Evolutionary conservation across 225 moss, liverwort and hornwort species (phyloP).

Genomic region (Polytrichum formosum): DNA sequence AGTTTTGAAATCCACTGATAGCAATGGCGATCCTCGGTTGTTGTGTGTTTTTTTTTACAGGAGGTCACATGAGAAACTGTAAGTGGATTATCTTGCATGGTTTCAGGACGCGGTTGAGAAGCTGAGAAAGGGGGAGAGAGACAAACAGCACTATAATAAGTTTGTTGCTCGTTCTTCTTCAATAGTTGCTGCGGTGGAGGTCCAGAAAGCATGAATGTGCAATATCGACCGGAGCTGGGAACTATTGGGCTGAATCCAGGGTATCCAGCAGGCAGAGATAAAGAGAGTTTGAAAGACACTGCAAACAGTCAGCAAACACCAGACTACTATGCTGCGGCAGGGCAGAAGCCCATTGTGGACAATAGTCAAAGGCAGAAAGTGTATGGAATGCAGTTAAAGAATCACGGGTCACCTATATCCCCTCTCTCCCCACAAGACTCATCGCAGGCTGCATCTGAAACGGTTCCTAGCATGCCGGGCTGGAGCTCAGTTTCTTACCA

Average conservation of each 20-base stretch:
- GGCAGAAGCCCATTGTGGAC: not conserved
- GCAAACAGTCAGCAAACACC: constrained; percentile 41
- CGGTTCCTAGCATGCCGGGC: constrained; percentile 24
- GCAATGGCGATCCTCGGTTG: too few relatives aligned
- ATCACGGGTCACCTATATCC: constrained; percentile 45
- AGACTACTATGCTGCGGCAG: constrained; percentile 19
- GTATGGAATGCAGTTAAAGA: constrained; percentile 32
- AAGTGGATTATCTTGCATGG: constrained; percentile 21
- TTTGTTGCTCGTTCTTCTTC: not conserved
- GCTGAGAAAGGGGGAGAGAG: constrained; percentile 11
- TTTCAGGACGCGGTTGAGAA: constrained; percentile 13
- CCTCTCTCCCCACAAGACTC: constrained; percentile 51
- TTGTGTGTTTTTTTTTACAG: constrained; percentile 10
- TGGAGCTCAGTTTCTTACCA: constrained; percentile 47
- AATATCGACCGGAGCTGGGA: constrained; percentile 58
- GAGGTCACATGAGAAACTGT: constrained; percentile 32
- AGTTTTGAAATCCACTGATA: too few relatives aligned
- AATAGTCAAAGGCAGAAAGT: constrained; percentile 19
- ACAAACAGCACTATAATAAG: not conserved
- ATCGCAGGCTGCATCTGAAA: constrained; percentile 41
- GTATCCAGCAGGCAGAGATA: constrained; percentile 29
- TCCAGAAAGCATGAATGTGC: constrained; percentile 50
- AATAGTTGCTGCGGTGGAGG: not conserved
- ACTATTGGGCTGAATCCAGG: constrained; percentile 51
- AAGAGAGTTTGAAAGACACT: constrained; percentile 42